Conservation (phyloP, 2,329 filamentous ascomycete genomes). For the Coleophoma eucalyptorum region DNA sequence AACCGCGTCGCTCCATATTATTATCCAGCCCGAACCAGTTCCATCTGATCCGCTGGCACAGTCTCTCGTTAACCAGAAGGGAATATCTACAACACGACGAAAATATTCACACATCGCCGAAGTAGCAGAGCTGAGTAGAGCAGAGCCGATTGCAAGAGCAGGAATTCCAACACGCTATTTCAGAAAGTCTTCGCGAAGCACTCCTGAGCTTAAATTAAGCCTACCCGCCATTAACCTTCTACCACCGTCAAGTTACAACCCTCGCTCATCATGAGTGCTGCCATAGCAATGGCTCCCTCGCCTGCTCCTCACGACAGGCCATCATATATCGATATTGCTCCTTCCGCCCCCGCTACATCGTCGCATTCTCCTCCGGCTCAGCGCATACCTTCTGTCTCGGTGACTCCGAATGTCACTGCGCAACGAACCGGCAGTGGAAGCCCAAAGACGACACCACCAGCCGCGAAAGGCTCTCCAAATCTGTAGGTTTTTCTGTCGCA, state of each 20-base stretch:
- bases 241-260: constrained; percentile 1
- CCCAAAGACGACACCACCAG: constrained; percentile 39
- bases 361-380: constrained; percentile 25
- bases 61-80: too few relatives aligned
- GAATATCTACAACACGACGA: too few relatives aligned
- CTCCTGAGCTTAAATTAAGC: too few relatives aligned
- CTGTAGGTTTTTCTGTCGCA: constrained; percentile 42
- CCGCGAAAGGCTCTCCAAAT: constrained; percentile 53
- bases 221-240: neutral
- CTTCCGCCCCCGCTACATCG: constrained; percentile 27
- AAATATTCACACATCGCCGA: too few relatives aligned
- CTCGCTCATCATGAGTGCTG: constrained; percentile 56
- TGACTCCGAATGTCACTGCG: constrained; percentile 38
- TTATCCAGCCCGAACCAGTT: too few relatives aligned
- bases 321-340: constrained; percentile 48
- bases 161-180: neutral
- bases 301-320: constrained; percentile 63
- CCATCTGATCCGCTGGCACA: too few relatives aligned
- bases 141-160: too few relatives aligned
- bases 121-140: too few relatives aligned
- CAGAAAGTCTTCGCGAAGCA: neutral
- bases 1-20: too few relatives aligned
- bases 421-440: constrained; percentile 51
- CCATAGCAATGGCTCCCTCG: constrained; percentile 65
- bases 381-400: constrained; percentile 25